Evolutionary conservation across 208 protist species (phyloP), one percentile per base, ranked within the genome.

Genomic region (Blastocrithidia nonstop): DNA sequence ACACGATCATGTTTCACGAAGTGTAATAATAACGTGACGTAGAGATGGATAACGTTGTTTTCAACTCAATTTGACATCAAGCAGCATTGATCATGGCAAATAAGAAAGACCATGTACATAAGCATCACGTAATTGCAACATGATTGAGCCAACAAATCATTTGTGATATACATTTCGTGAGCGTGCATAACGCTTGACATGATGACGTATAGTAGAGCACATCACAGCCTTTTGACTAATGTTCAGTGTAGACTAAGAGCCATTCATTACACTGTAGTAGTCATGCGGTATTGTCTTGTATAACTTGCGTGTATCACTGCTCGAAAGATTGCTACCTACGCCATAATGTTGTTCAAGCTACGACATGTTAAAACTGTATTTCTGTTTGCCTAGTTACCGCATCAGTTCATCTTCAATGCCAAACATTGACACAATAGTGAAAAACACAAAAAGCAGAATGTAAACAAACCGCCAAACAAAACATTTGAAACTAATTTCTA

Each of bases 101-200:
- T 72, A 66, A 13, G 54, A 41, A 22, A 79, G 29, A 4, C 66
- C 70, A 46, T 85, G 57, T 39, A 69, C 56, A 38, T 77, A 85
- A 20, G 54, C 47, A 50, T 85, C 75, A 23, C 75, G 66, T 17
- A 80, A 20, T 45, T 80, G 75, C 17, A 85, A n/a, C 57, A 22
- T 26, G 56, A 46, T 37, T 71, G 61, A 2, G 56, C 61, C 27
- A 70, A 16, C 21, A 57, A 41, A n/a, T 37, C 40, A 36, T 52
- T 38, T 7, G 45, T 61, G 50, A 8, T 41, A 55, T 26, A 61
- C 64, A 48, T 76, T 62, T 26, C 68, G 61, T 17, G 72, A 72
- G 21, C 72, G 66, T 7, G 68, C 58, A 27, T 83, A 83, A 20
- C 57, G 54, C 17, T 63, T 60, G 9, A 55, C 58, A 17, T 46